phyloP scores from a whole-genome alignment of 2,329 filamentous ascomycete species.

The Cercospora janseana region DNA sequence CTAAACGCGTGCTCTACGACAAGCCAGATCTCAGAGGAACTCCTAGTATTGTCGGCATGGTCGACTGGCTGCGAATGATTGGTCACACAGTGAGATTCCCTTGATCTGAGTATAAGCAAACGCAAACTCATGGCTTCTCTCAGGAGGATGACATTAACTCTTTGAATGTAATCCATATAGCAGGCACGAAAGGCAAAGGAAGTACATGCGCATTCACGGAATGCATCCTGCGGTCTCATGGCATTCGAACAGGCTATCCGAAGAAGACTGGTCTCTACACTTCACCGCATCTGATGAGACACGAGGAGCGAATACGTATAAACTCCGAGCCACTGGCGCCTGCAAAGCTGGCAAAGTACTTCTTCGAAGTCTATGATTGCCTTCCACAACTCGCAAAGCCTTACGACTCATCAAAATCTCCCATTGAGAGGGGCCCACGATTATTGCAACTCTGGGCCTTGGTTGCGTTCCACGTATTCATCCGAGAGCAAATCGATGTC shows the following conservation, averaged over 20 bases:
- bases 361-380: slow-evolving; percentile 78
- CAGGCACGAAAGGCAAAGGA: slow-evolving; percentile 92
- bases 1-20: not conserved
- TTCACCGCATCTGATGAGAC: slow-evolving; percentile 77
- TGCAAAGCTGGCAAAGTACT: slow-evolving; percentile 68
- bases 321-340: slow-evolving; percentile 67
- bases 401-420: slow-evolving; percentile 63
- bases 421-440: slow-evolving; percentile 39
- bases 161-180: slow-evolving; percentile 66
- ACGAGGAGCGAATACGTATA: slow-evolving; percentile 79
- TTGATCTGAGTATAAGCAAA: not conserved
- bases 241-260: slow-evolving; percentile 45
- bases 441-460: slow-evolving; percentile 90
- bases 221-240: slow-evolving; percentile 60
- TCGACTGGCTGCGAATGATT: slow-evolving; percentile 26
- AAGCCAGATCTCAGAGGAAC: slow-evolving; percentile 16
- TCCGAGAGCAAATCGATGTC: slow-evolving; percentile 70
- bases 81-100: slow-evolving; percentile 25
- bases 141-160: slow-evolving; percentile 25
- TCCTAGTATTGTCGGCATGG: slow-evolving; percentile 29
- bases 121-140: not conserved
- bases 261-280: slow-evolving; percentile 69
- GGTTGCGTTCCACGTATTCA: slow-evolving; percentile 78
- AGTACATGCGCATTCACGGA: slow-evolving; percentile 80
- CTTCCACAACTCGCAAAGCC: slow-evolving; percentile 39